These are phyloP conservation scores for Candida nemodendra DNA, from an alignment of 805 yeast species.

Conservation along the genomic window DNA sequence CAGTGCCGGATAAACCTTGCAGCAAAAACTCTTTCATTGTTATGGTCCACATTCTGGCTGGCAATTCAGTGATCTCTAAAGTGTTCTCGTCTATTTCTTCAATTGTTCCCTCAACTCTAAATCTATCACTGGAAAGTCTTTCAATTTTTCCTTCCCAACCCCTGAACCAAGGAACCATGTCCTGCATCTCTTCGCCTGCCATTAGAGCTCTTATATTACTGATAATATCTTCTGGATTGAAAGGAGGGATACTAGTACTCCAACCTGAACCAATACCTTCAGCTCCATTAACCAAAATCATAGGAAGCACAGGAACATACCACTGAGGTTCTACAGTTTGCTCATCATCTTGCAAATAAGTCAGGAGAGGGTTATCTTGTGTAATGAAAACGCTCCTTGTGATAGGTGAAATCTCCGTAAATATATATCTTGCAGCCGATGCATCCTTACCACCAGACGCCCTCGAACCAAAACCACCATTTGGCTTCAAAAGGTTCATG, in stretches of 20 bases:
- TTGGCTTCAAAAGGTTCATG: slow-evolving; percentile 78
- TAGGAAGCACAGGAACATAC: slow-evolving; percentile 92
- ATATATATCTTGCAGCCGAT: slow-evolving; percentile 96
- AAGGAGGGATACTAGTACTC: slow-evolving; percentile 91
- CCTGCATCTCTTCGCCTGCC: slow-evolving; percentile 65
- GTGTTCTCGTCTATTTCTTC: slow-evolving; percentile 78
- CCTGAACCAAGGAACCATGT: slow-evolving; percentile 89
- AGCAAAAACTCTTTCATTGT: slow-evolving; percentile 82
- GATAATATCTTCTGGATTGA: slow-evolving; percentile 82
- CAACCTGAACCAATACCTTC: slow-evolving; percentile 99
- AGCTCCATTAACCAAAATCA: slow-evolving; percentile 91
- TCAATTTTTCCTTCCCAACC: slow-evolving; percentile 92
- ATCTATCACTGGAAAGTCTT: slow-evolving; percentile 62
- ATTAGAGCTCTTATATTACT: slow-evolving; percentile 69
- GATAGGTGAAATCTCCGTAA: slow-evolving; percentile 75
- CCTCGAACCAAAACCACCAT: slow-evolving; percentile 95
- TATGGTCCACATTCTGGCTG: slow-evolving; percentile 90
- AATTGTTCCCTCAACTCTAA: slow-evolving; percentile 73
- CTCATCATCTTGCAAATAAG: slow-evolving; percentile 89
- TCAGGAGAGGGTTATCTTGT: slow-evolving; percentile 73
- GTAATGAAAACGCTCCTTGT: slow-evolving; percentile 77
- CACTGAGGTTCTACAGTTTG: slow-evolving; percentile 92
- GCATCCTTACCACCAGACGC: slow-evolving; percentile 98
- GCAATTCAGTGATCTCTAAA: slow-evolving; percentile 87
- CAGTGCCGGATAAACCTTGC: slow-evolving; percentile 71